Conservation (phyloP, 371 early-diverging fungal genomes). For the Lichtheimia ornata region DNA sequence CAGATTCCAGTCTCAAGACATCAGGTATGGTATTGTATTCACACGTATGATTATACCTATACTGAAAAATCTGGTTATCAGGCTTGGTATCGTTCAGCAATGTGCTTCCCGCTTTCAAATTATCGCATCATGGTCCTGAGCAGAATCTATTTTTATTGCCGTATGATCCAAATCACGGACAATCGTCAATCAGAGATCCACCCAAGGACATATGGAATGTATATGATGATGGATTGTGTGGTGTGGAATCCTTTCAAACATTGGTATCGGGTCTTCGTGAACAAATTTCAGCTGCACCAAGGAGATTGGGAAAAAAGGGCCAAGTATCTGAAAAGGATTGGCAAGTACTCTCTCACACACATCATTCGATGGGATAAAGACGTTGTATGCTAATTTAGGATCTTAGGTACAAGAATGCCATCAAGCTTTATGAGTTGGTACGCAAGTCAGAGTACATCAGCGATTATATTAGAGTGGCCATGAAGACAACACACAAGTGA, state of each 20-base stretch:
- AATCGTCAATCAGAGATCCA: not conserved
- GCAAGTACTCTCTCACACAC: slow-evolving; percentile 20
- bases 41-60: not conserved
- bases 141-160: slow-evolving; percentile 41
- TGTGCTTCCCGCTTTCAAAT: slow-evolving; percentile 26
- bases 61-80: slow-evolving; percentile 3
- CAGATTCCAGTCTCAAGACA: slow-evolving; percentile 46
- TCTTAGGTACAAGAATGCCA: slow-evolving; percentile 42
- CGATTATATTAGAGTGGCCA: slow-evolving; percentile 23
- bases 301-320: slow-evolving; percentile 45
- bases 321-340: slow-evolving; percentile 59
- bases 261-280: slow-evolving; percentile 41
- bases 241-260: slow-evolving; percentile 34
- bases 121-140: not conserved
- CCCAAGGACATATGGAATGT: slow-evolving; percentile 9
- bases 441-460: slow-evolving; percentile 39
- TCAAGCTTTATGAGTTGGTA: slow-evolving; percentile 39
- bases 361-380: not conserved
- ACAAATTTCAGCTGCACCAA: slow-evolving; percentile 49
- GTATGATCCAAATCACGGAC: slow-evolving; percentile 8
- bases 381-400: not conserved
- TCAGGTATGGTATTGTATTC: slow-evolving; percentile 23
- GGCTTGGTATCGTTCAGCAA: slow-evolving; percentile 32
- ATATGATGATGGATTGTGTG: not conserved
- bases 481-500: slow-evolving; percentile 14